Base-by-base conservation (phyloP, 2,329 filamentous ascomycete genomes). In the Beauveria brongniartii region DNA sequence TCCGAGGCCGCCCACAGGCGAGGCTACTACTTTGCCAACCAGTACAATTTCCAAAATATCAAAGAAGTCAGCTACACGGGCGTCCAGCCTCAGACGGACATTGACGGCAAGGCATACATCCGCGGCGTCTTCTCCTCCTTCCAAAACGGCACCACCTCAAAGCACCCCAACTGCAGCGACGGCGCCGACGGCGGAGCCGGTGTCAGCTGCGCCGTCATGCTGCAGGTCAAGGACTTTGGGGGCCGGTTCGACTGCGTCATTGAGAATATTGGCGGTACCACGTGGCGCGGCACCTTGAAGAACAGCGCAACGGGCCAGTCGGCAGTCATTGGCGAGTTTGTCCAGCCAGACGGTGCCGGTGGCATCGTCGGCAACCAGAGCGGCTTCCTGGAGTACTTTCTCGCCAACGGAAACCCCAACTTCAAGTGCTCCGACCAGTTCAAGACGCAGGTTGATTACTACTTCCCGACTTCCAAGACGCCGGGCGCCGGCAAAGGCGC, bases 131-230 rank as follows among this genome's bases (percentile, higher is more conserved):
- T 67, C 61, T 68, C 67, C 8, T 63, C 64, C 3, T 69, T 67
- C 53, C 54, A 63, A 16, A 24, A 5, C 0, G 65, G 64, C 24
- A 62, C 67, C 5, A 68, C 57, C 0, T 63, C 63, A 1, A 22
- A 10, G 7, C 57, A 68, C 30, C 16, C 59, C 0, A 66, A 66
- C 40, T 69, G 70, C 66, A 2, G 66, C 50, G 1, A 65, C 54
- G 60, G 69, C 34, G 65, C 71, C 61, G 65, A 73, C 56, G 61
- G 67, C 61, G 52, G 68, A 48, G 64, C 69, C 56, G 60, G 66
- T 10, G 62, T 68, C n/a, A 66, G 68, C 58, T 66, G 67, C 56
- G 41, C 64, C 16, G 20, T 68, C 6, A 61, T 62, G 0, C 52
- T 68, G 6, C 26, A 46, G 3, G 37, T 34, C 0, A 62, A 60